These are phyloP conservation scores for Eucalyptus erythrocorys DNA, from an alignment of 345 rosid genomes.

Conservation along the genomic window DNA sequence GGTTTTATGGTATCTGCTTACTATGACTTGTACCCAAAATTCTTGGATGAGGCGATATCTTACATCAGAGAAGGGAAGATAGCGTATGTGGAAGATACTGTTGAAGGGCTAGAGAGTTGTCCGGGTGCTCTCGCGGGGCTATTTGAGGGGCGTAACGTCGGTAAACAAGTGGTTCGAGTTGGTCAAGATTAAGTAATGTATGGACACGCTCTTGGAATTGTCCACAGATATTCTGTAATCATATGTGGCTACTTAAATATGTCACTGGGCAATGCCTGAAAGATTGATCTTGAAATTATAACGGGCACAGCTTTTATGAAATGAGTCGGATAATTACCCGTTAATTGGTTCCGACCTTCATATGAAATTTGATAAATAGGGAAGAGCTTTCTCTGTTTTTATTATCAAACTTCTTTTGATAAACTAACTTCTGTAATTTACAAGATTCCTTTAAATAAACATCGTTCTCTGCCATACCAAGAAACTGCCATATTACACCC, in stretches of 20 bases:
- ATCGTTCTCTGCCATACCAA: background rate
- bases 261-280: background rate
- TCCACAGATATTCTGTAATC: background rate
- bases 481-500: background rate
- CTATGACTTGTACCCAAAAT: slow-evolving; percentile 5
- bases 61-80: slow-evolving; percentile 7
- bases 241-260: background rate
- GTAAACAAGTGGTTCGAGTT: slow-evolving; percentile 10
- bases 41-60: background rate
- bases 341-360: background rate
- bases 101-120: slow-evolving; percentile 6
- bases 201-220: background rate
- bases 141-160: slow-evolving; percentile 8
- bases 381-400: background rate
- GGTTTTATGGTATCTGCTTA: slow-evolving; percentile 9
- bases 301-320: background rate
- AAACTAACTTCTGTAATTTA: background rate
- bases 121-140: slow-evolving; percentile 2
- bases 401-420: background rate
- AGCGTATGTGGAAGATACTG: slow-evolving; percentile 4
- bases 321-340: background rate
- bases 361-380: background rate
- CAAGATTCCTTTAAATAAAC: background rate
- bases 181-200: background rate
- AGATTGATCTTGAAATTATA: background rate